A percentile compares a stretch with the other conserved stretches of the same genome.
phyloP scores from a whole-genome alignment of 2,329 filamentous ascomycete species.

The Fusarium siculi region DNA sequence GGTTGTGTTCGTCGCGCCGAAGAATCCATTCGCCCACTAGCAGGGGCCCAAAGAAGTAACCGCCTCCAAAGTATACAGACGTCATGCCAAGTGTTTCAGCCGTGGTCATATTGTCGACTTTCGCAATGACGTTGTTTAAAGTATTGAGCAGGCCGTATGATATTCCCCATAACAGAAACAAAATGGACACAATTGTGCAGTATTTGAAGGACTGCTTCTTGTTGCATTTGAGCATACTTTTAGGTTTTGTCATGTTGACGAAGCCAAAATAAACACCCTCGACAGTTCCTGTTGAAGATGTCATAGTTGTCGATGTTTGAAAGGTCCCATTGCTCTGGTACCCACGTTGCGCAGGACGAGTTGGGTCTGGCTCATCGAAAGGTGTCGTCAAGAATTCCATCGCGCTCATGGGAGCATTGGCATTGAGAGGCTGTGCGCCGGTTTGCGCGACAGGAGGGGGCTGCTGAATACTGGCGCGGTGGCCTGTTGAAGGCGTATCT shows the following conservation, averaged over 20 bases:
- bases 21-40: conserved; percentile 77
- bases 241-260: conserved; percentile 75
- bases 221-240: conserved; percentile 75
- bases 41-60: conserved; percentile 76
- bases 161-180: conserved; percentile 92
- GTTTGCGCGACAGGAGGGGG: conserved; percentile 38
- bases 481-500: conserved; percentile 42
- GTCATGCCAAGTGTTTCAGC: conserved; percentile 75
- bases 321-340: conserved; percentile 14
- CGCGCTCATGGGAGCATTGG: conserved; percentile 49
- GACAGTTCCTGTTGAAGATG: conserved; percentile 46
- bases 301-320: conserved; percentile 48
- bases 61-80: conserved; percentile 75
- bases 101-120: conserved; percentile 68
- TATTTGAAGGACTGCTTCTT: conserved; percentile 75
- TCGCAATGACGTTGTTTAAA: conserved; percentile 77
- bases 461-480: conserved; percentile 39
- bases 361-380: conserved; percentile 40
- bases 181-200: conserved; percentile 77
- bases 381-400: conserved; percentile 62
- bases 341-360: conserved; percentile 14
- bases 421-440: conserved; percentile 35
- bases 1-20: conserved; percentile 71
- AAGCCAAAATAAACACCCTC: conserved; percentile 77
- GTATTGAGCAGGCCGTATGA: conserved; percentile 89